A percentile compares a stretch with the other conserved stretches of the same genome.
These are phyloP conservation scores for Ophiostoma populinum DNA, from an alignment of 2,329 filamentous ascomycete species.

Conservation along the genomic window DNA sequence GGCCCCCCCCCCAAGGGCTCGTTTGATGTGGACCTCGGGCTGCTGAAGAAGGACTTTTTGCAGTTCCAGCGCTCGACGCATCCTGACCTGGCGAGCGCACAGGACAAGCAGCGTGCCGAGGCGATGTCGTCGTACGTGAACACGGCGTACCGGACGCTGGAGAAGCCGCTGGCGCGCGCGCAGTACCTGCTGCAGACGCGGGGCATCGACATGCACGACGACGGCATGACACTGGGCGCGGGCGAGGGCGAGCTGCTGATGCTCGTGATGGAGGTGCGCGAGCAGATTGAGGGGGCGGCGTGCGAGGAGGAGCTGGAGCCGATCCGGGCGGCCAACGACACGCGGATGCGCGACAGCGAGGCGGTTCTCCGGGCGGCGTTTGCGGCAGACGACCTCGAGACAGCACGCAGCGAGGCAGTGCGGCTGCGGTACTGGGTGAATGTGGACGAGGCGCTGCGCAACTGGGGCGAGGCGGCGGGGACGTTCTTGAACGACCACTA, in stretches of 20 bases:
- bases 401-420: slow-evolving; percentile 55
- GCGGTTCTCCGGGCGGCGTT: slow-evolving; percentile 47
- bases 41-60: slow-evolving; percentile 72
- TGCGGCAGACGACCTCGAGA: slow-evolving; percentile 38
- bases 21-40: slow-evolving; percentile 55
- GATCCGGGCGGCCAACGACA: slow-evolving; percentile 49
- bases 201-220: slow-evolving; percentile 61
- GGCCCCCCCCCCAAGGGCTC: slow-evolving; percentile 64
- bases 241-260: slow-evolving; percentile 46
- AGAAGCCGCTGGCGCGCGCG: slow-evolving; percentile 62
- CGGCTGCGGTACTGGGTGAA: slow-evolving; percentile 81
- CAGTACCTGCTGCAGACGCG: slow-evolving; percentile 64
- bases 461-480: slow-evolving; percentile 64
- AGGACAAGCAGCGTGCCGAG: slow-evolving; percentile 39
- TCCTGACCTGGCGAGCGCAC: slow-evolving; percentile 38
- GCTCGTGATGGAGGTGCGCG: slow-evolving; percentile 64
- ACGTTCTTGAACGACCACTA: slow-evolving; percentile 8
- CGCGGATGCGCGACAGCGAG: slow-evolving; percentile 47
- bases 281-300: slow-evolving; percentile 55
- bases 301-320: slow-evolving; percentile 44
- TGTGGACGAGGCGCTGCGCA: slow-evolving; percentile 60
- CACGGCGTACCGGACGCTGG: slow-evolving; percentile 75
- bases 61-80: slow-evolving; percentile 62
- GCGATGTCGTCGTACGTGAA: slow-evolving; percentile 72
- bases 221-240: slow-evolving; percentile 42